Conservation (phyloP, 805 yeast species). For the Nakazawaea siamensis region DNA sequence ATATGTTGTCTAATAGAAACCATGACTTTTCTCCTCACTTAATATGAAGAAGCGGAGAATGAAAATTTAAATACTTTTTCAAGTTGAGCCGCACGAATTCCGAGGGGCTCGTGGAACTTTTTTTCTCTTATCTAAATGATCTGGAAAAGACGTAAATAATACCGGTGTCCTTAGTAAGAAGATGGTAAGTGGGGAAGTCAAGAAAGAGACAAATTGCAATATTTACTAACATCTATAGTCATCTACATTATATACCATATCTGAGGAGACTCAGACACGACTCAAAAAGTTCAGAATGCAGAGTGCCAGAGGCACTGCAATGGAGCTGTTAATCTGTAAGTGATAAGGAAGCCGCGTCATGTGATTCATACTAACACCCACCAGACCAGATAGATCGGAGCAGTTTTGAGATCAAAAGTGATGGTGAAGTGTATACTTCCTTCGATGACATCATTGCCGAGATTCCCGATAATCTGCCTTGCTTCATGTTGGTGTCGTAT, state of each 20-base stretch:
- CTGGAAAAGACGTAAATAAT: too few relatives aligned
- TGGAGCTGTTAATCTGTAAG: constrained; percentile 58
- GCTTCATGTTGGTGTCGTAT: constrained; percentile 69
- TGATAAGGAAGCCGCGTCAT: too few relatives aligned
- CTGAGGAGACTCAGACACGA: constrained; percentile 48
- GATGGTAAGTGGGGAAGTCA: too few relatives aligned
- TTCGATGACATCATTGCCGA: constrained; percentile 64
- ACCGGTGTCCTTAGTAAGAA: too few relatives aligned
- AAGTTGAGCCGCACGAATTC: too few relatives aligned
- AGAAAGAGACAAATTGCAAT: too few relatives aligned
- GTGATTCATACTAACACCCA: not conserved
- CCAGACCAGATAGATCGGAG: constrained; percentile 47
- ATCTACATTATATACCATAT: constrained; percentile 51
- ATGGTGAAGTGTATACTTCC: constrained; percentile 38
- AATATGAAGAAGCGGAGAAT: not conserved
- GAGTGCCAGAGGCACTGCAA: constrained; percentile 52
- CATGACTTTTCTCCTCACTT: constrained; percentile 1
- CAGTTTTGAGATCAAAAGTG: constrained; percentile 41
- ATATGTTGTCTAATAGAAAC: constrained; percentile 4
- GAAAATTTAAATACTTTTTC: too few relatives aligned
- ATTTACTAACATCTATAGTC: too few relatives aligned
- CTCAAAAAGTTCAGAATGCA: constrained; percentile 68
- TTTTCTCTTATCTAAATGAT: too few relatives aligned
- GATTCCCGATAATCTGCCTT: constrained; percentile 74
- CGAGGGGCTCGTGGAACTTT: too few relatives aligned